A percentile compares a stretch with the other conserved stretches of the same genome.
These are phyloP conservation scores for Nakaseomyces kungkrabaensis DNA, from an alignment of 1,139 yeast species.

Conservation along the genomic window DNA sequence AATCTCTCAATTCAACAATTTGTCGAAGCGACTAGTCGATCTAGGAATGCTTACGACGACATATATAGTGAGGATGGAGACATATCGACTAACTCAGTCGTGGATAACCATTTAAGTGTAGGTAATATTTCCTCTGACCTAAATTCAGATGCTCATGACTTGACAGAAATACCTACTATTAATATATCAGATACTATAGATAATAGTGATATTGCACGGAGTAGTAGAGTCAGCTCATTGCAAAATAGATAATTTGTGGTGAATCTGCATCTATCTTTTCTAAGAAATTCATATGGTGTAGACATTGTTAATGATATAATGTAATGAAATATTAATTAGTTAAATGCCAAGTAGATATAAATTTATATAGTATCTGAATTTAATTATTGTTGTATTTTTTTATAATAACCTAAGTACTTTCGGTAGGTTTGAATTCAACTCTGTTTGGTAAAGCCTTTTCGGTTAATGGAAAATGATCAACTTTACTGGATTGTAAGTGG, in stretches of 20 bases:
- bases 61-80: slow-evolving; percentile 10
- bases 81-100: background rate
- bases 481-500: slow-evolving; percentile 69
- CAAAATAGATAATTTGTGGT: slow-evolving; percentile 4
- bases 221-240: slow-evolving; percentile 12
- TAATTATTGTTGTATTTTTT: background rate
- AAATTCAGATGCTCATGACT: slow-evolving; percentile 13
- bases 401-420: background rate
- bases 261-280: too few relatives aligned
- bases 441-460: slow-evolving; percentile 20
- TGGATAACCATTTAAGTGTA: slow-evolving; percentile 7
- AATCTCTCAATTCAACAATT: slow-evolving; percentile 18
- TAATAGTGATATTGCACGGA: slow-evolving; percentile 8
- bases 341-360: too few relatives aligned
- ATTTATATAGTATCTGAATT: too few relatives aligned
- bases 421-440: slow-evolving; percentile 14
- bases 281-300: too few relatives aligned
- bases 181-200: slow-evolving; percentile 16
- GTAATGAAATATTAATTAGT: too few relatives aligned
- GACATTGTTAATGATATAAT: too few relatives aligned
- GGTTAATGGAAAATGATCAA: slow-evolving; percentile 45
- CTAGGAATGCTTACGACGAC: slow-evolving; percentile 15
- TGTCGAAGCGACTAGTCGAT: slow-evolving; percentile 16
- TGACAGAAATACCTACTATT: slow-evolving; percentile 16
- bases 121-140: slow-evolving; percentile 1